Base-by-base conservation (phyloP, 2,329 filamentous ascomycete genomes). In the Aspergillus sp. region DNA sequence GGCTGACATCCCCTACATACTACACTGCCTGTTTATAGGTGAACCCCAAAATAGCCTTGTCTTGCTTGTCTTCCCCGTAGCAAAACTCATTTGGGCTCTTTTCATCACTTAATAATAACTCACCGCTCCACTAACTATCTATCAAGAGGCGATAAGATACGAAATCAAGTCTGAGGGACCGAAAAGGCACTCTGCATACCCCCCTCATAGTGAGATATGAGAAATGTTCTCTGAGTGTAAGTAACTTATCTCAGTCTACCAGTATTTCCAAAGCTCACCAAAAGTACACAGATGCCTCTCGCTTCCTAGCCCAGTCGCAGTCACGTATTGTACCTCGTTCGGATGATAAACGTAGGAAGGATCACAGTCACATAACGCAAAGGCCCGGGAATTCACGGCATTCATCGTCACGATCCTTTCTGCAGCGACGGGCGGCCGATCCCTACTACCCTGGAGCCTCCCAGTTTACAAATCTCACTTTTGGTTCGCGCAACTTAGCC, bases 241-340 rank as follows among this genome's bases (percentile, higher is more conserved):
- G 90, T 64, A 31, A 40, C 39, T 47, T 43, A 41, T 50, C 21
- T 12, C 40, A 17, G 23, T 33, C 25, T 46, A 6, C 23, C 21
- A 23, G 21, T 44, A 31, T n/a, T 43, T 50, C 31, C 37, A 23
- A 37, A 17, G 19, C 43, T 58, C 40, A 43, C 51, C 58, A 31
- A 60, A 14, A 31, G 43, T 40, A 49, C 40, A 41, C 17, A 78
- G 95, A 98, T 88, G 95, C 95, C 70, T 98, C 93, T 66, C 89
- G 89, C 67, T 99, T 99, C 75, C 87, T 99, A 68, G 91, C 93
- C 61, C 95, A 98, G 84, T 97, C 93, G 65, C 93, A 96, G 81
- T 96, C 93, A 61, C 89, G 91, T 62, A 82, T 98, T 69, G 91
- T 89, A 65, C 87, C 92, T 77, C 85, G 89, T 72, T 76, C 84